phyloP scores from a whole-genome alignment of 306 rosid species.

The Betula pendula region DNA sequence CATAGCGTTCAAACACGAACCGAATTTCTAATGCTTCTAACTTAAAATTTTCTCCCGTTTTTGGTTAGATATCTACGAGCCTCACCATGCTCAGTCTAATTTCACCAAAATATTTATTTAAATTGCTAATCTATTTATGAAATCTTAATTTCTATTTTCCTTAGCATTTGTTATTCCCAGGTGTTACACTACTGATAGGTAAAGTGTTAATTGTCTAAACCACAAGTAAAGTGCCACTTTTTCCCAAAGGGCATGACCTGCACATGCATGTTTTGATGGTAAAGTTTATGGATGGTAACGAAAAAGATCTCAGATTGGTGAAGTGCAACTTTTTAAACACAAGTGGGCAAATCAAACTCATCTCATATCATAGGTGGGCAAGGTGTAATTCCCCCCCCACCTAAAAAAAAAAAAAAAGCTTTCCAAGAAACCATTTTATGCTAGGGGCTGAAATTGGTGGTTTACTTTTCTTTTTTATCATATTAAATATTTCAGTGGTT shows the following conservation, averaged over 20 bases:
- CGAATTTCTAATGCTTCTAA: too few relatives aligned
- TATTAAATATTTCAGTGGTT: conserved; percentile 18
- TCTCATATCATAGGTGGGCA: too few relatives aligned
- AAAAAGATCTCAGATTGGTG: background rate
- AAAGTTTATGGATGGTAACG: background rate
- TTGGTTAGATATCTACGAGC: too few relatives aligned
- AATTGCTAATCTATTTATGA: too few relatives aligned
- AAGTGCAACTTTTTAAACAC: background rate
- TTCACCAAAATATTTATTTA: too few relatives aligned
- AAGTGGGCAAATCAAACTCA: background rate
- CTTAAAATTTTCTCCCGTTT: too few relatives aligned
- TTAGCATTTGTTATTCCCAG: too few relatives aligned
- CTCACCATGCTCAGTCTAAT: too few relatives aligned
- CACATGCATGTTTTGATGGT: background rate
- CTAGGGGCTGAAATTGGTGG: background rate
- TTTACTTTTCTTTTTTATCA: background rate
- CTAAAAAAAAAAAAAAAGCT: too few relatives aligned
- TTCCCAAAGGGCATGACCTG: background rate
- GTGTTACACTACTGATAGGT: background rate
- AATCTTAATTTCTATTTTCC: too few relatives aligned
- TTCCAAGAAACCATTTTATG: background rate
- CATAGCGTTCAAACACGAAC: too few relatives aligned
- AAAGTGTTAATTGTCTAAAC: background rate
- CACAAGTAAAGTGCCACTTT: background rate
- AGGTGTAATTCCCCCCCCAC: too few relatives aligned